A percentile compares a stretch with the other conserved stretches of the same genome.
These are phyloP conservation scores for Biscogniauxia sp. DNA, from an alignment of 2,329 filamentous ascomycete genomes.

Conservation along the genomic window DNA sequence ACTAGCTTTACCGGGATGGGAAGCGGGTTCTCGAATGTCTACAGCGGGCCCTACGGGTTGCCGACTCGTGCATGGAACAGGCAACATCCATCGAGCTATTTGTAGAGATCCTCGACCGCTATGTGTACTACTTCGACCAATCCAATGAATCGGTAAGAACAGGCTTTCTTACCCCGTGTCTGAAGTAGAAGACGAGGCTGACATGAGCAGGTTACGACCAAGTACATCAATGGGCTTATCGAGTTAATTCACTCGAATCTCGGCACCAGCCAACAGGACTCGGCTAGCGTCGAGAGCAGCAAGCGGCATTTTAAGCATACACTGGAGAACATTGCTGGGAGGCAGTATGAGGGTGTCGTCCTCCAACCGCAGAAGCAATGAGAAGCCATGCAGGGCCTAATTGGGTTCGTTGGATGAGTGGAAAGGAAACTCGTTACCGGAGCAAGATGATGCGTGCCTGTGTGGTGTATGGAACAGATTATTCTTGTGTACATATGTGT, in stretches of 20 bases:
- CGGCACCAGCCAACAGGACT: slow-evolving; percentile 78
- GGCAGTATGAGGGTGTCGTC: slow-evolving; percentile 91
- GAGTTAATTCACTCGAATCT: slow-evolving; percentile 98
- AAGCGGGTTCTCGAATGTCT: slow-evolving; percentile 96
- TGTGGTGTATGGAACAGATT: slow-evolving; percentile 4
- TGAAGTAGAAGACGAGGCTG: slow-evolving; percentile 4
- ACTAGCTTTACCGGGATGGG: slow-evolving; percentile 88
- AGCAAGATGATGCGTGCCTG: slow-evolving; percentile 1
- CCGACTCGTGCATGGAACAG: slow-evolving; percentile 98
- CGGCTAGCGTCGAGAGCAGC: slow-evolving; percentile 79
- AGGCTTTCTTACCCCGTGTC: background rate
- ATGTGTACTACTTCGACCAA: slow-evolving; percentile 99
- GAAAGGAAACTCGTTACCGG: background rate
- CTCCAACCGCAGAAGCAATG: slow-evolving; percentile 54
- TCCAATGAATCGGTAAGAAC: slow-evolving; percentile 83
- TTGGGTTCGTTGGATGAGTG: too few species aligned
- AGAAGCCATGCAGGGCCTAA: background rate
- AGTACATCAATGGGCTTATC: slow-evolving; percentile 96
- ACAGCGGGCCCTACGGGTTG: slow-evolving; percentile 90
- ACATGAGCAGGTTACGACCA: slow-evolving; percentile 70
- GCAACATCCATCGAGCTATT: slow-evolving; percentile 96
- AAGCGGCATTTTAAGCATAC: slow-evolving; percentile 94
- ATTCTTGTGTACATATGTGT: slow-evolving; percentile 32
- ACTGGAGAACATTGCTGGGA: slow-evolving; percentile 84
- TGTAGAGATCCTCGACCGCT: slow-evolving; percentile 96